phyloP scores from a whole-genome alignment of 2,329 filamentous ascomycete species.

The Kalaharituber pfeilii region DNA sequence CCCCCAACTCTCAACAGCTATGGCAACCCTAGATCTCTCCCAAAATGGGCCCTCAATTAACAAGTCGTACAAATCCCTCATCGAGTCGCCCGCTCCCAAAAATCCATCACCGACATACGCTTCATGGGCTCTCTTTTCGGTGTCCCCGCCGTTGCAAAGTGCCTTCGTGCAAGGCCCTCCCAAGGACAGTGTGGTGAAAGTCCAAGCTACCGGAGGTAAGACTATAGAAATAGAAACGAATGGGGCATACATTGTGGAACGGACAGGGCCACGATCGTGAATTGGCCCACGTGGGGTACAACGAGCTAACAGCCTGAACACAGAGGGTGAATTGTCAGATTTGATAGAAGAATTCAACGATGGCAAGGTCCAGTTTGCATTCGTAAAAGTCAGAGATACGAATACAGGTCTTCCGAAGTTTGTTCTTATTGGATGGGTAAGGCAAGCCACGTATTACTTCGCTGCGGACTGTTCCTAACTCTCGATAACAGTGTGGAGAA shows the following conservation, averaged over 20 bases:
- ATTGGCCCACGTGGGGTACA: too few species aligned
- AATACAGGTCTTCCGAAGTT: conserved; percentile 81
- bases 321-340: conserved; percentile 79
- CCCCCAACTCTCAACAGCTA: conserved; percentile 32
- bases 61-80: conserved; percentile 45
- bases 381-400: conserved; percentile 88
- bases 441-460: conserved; percentile 20
- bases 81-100: conserved; percentile 42
- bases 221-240: conserved; percentile 3
- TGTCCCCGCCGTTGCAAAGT: conserved; percentile 78
- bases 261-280: too few species aligned
- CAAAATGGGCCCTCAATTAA: conserved; percentile 38
- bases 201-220: conserved; percentile 73
- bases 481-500: conserved; percentile 70
- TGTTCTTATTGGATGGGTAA: conserved; percentile 74
- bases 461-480: conserved; percentile 2
- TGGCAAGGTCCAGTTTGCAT: conserved; percentile 90
- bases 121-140: conserved; percentile 87
- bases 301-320: conserved; percentile 4
- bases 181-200: conserved; percentile 91
- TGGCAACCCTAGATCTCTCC: conserved; percentile 50
- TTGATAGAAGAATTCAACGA: conserved; percentile 93
- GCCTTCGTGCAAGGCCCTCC: conserved; percentile 70
- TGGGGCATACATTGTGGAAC: too few species aligned
- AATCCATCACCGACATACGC: conserved; percentile 62